phyloP scores from a whole-genome alignment of 2,329 filamentous ascomycete species.

The Alternaria triticimaculans region DNA sequence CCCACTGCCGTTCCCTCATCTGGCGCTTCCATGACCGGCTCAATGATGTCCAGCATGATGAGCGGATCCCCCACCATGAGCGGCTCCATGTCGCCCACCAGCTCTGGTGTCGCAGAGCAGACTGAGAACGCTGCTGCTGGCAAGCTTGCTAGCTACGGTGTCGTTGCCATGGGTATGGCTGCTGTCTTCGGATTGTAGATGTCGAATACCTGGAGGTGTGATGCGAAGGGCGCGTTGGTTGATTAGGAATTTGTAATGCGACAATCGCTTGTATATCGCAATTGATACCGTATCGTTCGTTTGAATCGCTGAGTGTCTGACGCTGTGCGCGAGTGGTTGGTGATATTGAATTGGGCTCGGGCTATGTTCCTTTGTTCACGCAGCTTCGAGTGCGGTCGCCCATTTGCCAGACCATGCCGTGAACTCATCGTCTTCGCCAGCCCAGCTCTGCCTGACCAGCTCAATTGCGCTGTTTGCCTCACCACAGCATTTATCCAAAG shows the following conservation, averaged over 20 bases:
- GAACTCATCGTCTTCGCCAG: conserved; percentile 74
- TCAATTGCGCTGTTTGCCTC: conserved; percentile 65
- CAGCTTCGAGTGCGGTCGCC: conserved; percentile 53
- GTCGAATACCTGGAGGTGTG: neutral
- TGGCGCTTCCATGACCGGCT: conserved; percentile 5
- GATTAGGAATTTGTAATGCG: neutral
- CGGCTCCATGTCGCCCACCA: conserved; percentile 5
- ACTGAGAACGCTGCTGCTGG: conserved; percentile 27
- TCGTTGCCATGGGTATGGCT: conserved; percentile 28
- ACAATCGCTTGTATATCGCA: neutral
- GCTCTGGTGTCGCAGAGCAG: conserved; percentile 8
- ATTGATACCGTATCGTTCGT: neutral
- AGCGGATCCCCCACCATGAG: conserved; percentile 4
- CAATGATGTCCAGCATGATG: conserved; percentile 6
- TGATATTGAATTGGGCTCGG: neutral
- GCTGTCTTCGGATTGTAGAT: conserved; percentile 34
- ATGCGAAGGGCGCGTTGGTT: neutral
- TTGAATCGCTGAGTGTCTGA: neutral
- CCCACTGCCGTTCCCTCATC: conserved; percentile 21
- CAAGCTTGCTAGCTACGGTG: conserved; percentile 32
- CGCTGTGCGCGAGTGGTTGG: neutral
- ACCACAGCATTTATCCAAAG: conserved; percentile 66
- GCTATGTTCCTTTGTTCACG: neutral
- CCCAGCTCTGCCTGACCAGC: conserved; percentile 66
- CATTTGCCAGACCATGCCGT: conserved; percentile 74